Conservation (phyloP, 2,329 filamentous ascomycete genomes). For the Calycina marina region DNA sequence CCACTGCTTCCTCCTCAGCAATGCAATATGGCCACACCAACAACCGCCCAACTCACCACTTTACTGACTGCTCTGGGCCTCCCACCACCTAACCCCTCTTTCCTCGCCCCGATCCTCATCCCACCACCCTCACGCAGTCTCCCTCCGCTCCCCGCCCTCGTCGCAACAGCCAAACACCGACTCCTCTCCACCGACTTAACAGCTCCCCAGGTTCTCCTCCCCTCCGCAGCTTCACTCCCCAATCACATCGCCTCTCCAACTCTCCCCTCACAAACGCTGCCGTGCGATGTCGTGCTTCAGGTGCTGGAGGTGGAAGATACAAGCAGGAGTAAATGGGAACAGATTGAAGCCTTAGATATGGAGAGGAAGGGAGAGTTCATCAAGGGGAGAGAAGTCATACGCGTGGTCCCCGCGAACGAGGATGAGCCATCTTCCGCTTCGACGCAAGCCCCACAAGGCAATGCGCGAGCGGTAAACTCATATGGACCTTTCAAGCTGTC, state of each 20-base stretch:
- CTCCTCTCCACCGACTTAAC: constrained; percentile 68
- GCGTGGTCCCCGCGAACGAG: constrained; percentile 39
- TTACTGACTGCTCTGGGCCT: constrained; percentile 11
- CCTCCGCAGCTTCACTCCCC: constrained; percentile 37
- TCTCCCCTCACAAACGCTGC: constrained; percentile 40
- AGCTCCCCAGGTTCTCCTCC: constrained; percentile 35
- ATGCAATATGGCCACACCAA: constrained; percentile 9
- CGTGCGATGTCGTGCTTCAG: constrained; percentile 57
- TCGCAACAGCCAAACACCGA: constrained; percentile 65
- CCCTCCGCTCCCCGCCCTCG: constrained; percentile 33
- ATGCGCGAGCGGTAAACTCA: constrained; percentile 3
- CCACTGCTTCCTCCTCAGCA: no score
- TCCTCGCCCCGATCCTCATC: constrained; percentile 15
- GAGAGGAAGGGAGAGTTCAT: constrained; percentile 59
- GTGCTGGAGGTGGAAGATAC: constrained; percentile 80
- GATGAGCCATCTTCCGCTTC: constrained; percentile 5
- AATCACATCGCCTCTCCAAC: constrained; percentile 36
- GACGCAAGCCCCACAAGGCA: constrained; percentile 19
- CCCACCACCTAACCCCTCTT: constrained; percentile 9
- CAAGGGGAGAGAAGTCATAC: constrained; percentile 67
- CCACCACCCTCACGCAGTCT: constrained; percentile 4
- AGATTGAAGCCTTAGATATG: constrained; percentile 69
- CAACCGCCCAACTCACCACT: constrained; percentile 10
- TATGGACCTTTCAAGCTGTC: constrained; percentile 60
- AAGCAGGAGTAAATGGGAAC: constrained; percentile 65